Evolutionary conservation across 1,139 yeast genomes (phyloP), one percentile per base, ranked within the genome.

Genomic region (Debaryomyces subglobosus): DNA sequence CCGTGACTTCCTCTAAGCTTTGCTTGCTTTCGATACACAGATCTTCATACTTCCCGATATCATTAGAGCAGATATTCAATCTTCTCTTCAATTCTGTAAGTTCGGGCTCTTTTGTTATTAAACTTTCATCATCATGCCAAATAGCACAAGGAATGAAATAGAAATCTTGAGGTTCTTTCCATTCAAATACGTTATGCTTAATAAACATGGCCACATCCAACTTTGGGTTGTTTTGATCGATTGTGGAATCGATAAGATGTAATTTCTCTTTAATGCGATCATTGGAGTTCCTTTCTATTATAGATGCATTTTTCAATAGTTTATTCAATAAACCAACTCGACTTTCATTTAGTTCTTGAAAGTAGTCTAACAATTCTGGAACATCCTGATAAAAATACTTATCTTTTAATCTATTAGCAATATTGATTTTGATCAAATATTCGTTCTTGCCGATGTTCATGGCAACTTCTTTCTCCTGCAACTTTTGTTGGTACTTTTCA

Each of bases 111-210:
- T 79, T 78, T 1, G 82, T 78, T 13, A 85, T 74, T 71, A 94
- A 82, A 42, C 81, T 74, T 54, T 91, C 96, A 65, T 94, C 97
- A 61, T 94, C 99, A 67, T 92, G 98, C 99, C 99, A 95, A 44
- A 95, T 87, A 30, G 92, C 85, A 36, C 96, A 85, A 1, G 98
- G 97, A 55, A 89, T 81, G 61, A 86, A 95, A 56, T 82, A 79
- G 62, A 86, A 89, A 67, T 94, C 98, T 5, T 72, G 72, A 0
- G 98, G 99, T 59, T 91, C 98, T 43, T 76, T 74, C 97, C 97
- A 94, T 32, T 78, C 78, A 20, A 74, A 61, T 21, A 72, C 51
- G 62, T 95, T 95, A 68, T 95, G 99, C 62, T 91, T 91, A 49
- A 91, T 84, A 68, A 85, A 95, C 98, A 95, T 94, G 33, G 90